A percentile compares a stretch with the other conserved stretches of the same genome.
Conservation (phyloP, 108 stramenopile genomes). For the Nannochloropsis salina region DNA sequence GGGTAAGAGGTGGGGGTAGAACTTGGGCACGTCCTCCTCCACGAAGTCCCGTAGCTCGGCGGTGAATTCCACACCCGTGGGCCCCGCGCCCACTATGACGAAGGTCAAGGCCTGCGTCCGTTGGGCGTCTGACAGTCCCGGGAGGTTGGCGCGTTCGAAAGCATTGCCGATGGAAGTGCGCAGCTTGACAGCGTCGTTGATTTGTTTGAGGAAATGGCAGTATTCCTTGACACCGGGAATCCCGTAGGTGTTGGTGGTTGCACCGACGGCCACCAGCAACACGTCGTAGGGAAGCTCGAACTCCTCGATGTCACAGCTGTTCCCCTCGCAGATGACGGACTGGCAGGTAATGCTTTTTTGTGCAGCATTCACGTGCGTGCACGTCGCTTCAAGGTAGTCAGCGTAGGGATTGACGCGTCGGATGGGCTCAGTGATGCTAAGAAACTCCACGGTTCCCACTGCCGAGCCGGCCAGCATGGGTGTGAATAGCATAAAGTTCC, state of each 20-base stretch:
- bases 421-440: constrained; percentile 80
- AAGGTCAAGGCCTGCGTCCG: constrained; percentile 67
- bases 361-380: constrained; percentile 65
- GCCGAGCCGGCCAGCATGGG: constrained; percentile 91
- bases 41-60: constrained; percentile 87
- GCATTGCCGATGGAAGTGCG: constrained; percentile 80
- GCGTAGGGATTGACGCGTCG: constrained; percentile 76
- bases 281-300: constrained; percentile 76
- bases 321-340: constrained; percentile 79
- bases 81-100: constrained; percentile 86
- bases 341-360: constrained; percentile 66
- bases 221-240: constrained; percentile 83
- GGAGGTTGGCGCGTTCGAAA: constrained; percentile 89
- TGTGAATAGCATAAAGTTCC: constrained; percentile 89
- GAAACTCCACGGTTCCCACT: constrained; percentile 79
- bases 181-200: constrained; percentile 63
- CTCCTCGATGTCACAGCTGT: constrained; percentile 66
- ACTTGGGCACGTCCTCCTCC: constrained; percentile 69
- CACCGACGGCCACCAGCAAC: constrained; percentile 77
- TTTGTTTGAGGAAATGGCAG: constrained; percentile 82
- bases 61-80: constrained; percentile 86
- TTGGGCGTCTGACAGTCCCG: constrained; percentile 64
- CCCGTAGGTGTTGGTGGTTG: constrained; percentile 86
- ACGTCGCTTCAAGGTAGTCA: constrained; percentile 76
- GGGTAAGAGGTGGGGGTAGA: constrained; percentile 71